A percentile compares a stretch with the other conserved stretches of the same genome.
phyloP scores from a whole-genome alignment of 2,329 filamentous ascomycete species.

The Eutypella sp. region DNA sequence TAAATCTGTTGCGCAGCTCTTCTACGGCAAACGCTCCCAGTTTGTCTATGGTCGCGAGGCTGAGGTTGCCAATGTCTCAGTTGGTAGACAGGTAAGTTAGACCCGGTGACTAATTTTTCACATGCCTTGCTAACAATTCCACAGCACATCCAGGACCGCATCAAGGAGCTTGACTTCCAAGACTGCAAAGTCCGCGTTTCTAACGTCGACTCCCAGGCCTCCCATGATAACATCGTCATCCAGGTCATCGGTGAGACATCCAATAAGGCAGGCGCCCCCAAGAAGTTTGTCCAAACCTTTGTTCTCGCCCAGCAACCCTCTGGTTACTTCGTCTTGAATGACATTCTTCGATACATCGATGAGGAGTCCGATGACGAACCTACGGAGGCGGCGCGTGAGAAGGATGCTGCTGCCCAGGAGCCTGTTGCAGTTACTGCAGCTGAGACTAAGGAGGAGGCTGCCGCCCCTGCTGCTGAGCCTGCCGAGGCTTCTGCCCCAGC shows the following conservation, averaged over 20 bases:
- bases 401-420: conserved; percentile 20
- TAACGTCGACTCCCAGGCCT: conserved; percentile 95
- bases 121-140: conserved; percentile 3
- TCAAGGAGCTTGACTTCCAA: conserved; percentile 88
- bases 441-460: conserved; percentile 28
- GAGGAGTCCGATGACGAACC: conserved; percentile 75
- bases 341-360: conserved; percentile 90
- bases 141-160: conserved; percentile 88
- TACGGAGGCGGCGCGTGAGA: conserved; percentile 33
- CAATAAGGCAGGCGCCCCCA: conserved; percentile 84
- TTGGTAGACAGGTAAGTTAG: conserved; percentile 74
- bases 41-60: conserved; percentile 91
- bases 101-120: conserved; percentile 2
- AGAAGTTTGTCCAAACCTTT: conserved; percentile 97
- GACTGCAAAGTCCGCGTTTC: conserved; percentile 97
- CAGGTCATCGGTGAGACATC: conserved; percentile 98
- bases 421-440: conserved; percentile 21
- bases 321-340: conserved; percentile 97
- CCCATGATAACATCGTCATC: conserved; percentile 89
- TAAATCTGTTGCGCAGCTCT: conserved; percentile 51
- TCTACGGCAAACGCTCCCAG: conserved; percentile 94
- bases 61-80: conserved; percentile 77
- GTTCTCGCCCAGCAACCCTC: conserved; percentile 93
- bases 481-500: conserved; percentile 27
- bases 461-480: conserved; percentile 26